Evolutionary conservation across 208 protist genomes (phyloP).

Genomic region (Trypanosoma melophagium): DNA sequence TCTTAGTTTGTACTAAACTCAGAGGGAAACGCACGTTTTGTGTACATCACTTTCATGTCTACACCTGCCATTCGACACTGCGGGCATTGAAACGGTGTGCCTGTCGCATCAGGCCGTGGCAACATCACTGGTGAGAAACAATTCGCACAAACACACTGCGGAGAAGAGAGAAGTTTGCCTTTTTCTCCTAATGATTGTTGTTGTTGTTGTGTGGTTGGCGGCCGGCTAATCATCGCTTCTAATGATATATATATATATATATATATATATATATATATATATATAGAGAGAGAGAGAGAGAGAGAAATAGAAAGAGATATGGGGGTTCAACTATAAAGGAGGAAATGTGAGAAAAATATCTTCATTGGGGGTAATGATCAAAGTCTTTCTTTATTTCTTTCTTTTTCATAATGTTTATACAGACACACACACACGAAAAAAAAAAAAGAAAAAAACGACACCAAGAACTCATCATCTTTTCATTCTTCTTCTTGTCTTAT

Average conservation of each 20-base stretch:
- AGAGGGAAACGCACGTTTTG: constrained; percentile 56
- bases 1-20: constrained; percentile 77
- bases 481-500: too few species aligned
- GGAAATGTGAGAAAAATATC: too few species aligned
- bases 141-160: constrained; percentile 74
- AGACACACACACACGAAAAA: too few species aligned
- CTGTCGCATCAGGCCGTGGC: constrained; percentile 49
- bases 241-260: not conserved
- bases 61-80: constrained; percentile 75
- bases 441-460: too few species aligned
- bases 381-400: too few species aligned
- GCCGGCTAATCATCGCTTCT: constrained; percentile 22
- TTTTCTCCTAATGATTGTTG: not conserved
- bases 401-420: too few species aligned
- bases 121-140: constrained; percentile 62
- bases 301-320: not conserved
- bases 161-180: not conserved
- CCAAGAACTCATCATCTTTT: too few species aligned
- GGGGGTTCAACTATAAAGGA: too few species aligned
- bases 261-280: too few species aligned
- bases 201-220: constrained; percentile 3
- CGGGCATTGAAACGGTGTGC: constrained; percentile 73
- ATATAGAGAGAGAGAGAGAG: not conserved
- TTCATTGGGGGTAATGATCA: too few species aligned
- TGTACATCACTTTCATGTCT: constrained; percentile 84